Percentiles rank a stretch among this genome's conserved stretches.
Evolutionary conservation across 2,329 filamentous ascomycete species (phyloP).

Genomic region (Blastomyces silverae): DNA sequence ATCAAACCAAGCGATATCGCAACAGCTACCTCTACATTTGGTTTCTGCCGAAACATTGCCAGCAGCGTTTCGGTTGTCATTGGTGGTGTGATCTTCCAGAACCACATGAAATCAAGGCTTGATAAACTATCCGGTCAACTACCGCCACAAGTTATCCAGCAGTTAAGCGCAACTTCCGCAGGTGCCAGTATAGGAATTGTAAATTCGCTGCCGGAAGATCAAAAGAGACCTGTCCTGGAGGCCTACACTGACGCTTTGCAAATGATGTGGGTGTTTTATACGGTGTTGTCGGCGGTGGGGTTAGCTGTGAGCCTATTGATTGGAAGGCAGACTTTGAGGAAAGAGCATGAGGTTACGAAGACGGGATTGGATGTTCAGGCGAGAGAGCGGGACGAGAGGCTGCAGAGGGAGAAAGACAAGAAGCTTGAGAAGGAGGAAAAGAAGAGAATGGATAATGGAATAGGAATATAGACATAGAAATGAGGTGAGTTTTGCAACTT

Average conservation of each 20-base stretch:
- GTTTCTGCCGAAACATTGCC: constrained; percentile 53
- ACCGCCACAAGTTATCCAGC: constrained; percentile 27
- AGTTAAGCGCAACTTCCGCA: constrained; percentile 26
- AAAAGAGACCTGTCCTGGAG: constrained; percentile 36
- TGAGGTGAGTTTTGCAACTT: neutral
- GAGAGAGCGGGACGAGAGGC: constrained; percentile 35
- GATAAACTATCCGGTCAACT: constrained; percentile 2
- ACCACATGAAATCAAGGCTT: constrained; percentile 25
- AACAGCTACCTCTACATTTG: constrained; percentile 55
- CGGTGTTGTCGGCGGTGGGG: constrained; percentile 32
- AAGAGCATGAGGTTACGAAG: constrained; percentile 39
- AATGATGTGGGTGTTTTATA: constrained; percentile 49
- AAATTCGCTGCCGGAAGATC: constrained; percentile 28
- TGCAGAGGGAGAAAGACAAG: constrained; percentile 23
- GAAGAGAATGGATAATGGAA: constrained; percentile 18
- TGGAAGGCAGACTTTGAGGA: constrained; percentile 34
- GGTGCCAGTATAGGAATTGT: constrained; percentile 33
- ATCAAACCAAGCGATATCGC: constrained; percentile 55
- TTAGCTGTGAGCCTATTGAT: constrained; percentile 39
- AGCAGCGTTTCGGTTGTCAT: constrained; percentile 53
- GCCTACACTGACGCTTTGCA: constrained; percentile 41
- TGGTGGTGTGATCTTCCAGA: constrained; percentile 46
- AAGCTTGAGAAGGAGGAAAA: constrained; percentile 16
- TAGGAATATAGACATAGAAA: neutral
- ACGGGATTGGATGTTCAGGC: constrained; percentile 44